A percentile compares a stretch with the other conserved stretches of the same genome.
Evolutionary conservation across 23 red algal genomes (phyloP).

Genomic region (Gracilaria gracilis): DNA sequence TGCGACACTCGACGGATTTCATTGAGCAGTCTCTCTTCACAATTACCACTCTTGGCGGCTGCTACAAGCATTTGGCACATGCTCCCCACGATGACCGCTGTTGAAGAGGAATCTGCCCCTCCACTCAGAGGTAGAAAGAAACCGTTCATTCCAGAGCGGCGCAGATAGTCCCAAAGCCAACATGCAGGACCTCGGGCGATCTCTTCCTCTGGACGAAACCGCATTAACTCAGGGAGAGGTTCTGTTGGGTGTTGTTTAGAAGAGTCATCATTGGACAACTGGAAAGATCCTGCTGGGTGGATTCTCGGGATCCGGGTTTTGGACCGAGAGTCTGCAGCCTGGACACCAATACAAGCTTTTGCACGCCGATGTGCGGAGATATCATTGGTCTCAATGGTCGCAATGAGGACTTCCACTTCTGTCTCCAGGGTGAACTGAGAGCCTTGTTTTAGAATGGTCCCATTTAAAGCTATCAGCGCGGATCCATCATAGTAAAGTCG

Average conservation of each 20-base stretch:
- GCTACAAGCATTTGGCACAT: constrained; percentile 91
- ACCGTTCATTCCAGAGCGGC: constrained; percentile 81
- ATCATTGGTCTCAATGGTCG: constrained; percentile 83
- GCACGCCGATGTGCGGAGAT: constrained; percentile 66
- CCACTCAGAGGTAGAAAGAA: constrained; percentile 95
- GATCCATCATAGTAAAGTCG: constrained; percentile 98
- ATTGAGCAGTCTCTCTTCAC: constrained; percentile 45
- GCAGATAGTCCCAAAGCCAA: constrained; percentile 99
- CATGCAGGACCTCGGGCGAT: constrained; percentile 98
- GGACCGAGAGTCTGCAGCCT: constrained; percentile 55
- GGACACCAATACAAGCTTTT: constrained; percentile 73
- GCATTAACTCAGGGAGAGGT: constrained; percentile 3
- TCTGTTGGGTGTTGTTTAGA: not conserved
- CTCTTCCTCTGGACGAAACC: constrained; percentile 79
- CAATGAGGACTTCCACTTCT: constrained; percentile 81
- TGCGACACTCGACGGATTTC: constrained; percentile 85
- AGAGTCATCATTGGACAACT: constrained; percentile 8
- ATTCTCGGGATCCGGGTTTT: not conserved
- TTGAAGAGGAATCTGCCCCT: constrained; percentile 91
- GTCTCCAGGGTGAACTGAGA: constrained; percentile 78
- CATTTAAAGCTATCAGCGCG: constrained; percentile 86
- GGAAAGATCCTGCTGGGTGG: not conserved
- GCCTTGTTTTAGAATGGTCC: constrained; percentile 83
- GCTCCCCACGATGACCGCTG: constrained; percentile 94
- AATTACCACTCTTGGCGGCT: constrained; percentile 30